A percentile compares a stretch with the other conserved stretches of the same genome.
Conservation (phyloP, 2,329 filamentous ascomycete genomes). For the Fusarium cicatricum region DNA sequence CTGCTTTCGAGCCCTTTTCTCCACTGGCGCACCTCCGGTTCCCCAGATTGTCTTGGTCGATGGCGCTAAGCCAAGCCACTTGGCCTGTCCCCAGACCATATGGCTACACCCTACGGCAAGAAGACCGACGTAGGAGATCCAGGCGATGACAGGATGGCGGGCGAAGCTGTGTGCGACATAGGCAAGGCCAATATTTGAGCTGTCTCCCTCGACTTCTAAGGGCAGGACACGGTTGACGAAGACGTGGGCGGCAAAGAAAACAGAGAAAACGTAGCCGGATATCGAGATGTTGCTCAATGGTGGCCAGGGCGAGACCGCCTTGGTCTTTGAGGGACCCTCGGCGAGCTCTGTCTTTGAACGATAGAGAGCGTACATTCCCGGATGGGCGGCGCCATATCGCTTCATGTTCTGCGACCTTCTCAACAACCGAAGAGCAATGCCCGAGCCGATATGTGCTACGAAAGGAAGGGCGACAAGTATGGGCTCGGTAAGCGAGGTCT, state of each 20-base stretch:
- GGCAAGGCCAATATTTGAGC: constrained; percentile 82
- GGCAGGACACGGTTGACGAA: constrained; percentile 81
- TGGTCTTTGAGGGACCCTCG: constrained; percentile 40
- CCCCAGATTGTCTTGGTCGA: constrained; percentile 57
- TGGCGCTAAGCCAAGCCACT: constrained; percentile 76
- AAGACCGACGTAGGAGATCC: constrained; percentile 73
- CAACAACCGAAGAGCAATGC: constrained; percentile 78
- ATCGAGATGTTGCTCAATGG: constrained; percentile 72
- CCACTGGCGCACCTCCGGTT: constrained; percentile 52
- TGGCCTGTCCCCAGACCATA: constrained; percentile 85
- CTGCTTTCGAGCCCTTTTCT: constrained; percentile 60
- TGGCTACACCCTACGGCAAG: constrained; percentile 76
- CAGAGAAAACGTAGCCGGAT: constrained; percentile 75
- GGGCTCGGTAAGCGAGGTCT: constrained; percentile 81
- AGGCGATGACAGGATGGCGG: constrained; percentile 71
- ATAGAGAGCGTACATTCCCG: constrained; percentile 55
- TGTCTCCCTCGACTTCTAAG: constrained; percentile 79
- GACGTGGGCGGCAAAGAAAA: constrained; percentile 74
- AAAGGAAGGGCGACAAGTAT: constrained; percentile 80
- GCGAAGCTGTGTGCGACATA: constrained; percentile 89
- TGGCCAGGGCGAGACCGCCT: constrained; percentile 66
- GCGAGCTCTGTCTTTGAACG: constrained; percentile 44
- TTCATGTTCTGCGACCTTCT: constrained; percentile 74
- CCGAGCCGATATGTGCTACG: constrained; percentile 77
- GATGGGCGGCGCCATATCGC: constrained; percentile 77